Base-by-base conservation (phyloP, 192 early-diverging fungal species). In the Paraglomus brasilianum region DNA sequence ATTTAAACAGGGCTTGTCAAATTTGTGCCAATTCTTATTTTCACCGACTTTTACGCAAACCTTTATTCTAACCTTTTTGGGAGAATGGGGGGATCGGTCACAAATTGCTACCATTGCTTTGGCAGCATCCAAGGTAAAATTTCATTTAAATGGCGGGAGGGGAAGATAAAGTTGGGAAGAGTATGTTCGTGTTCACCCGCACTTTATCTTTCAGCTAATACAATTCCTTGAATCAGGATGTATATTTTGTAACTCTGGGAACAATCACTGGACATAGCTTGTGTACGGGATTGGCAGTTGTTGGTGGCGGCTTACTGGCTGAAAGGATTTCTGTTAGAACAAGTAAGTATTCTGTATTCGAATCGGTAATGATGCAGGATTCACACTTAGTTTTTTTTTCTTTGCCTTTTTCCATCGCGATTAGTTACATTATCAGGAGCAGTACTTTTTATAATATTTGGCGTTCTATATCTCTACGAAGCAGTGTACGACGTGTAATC, bases 31-130 rank as follows among this genome's bases (percentile, higher is more conserved):
- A 14, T 79, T 88, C 42, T 72, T 96, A 41, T 85, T 96, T 61
- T 95, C 95, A 22, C 95, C 97, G 0, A 79, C 94, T 36, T 98
- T 95, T 85, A 87, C 98, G 22, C 91, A 99, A 80, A 93, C 92
- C 0, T 98, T 98, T 83, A 86, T 95, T 40, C 74, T 99, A 72
- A 97, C 95, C 44, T 99, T 99, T 70, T 67, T 99, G 66, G 97
- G 92, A 46, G 97, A 99, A 74, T 99, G 95, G 95, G 95, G 95
- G 13, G 95, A 98, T 77, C 86, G 95, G 24, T 95, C 93, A 64
- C 96, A 99, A 79, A 92, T 97, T 66, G 90, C 94, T 2, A 98
- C 96, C 1, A 94, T 98, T 74, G 96, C 94, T 41, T 79, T 98
- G 62, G 95, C 93, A 48, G 95, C 94, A 17, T 93, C 96, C n/a